These are phyloP conservation scores for Lachancea kluyveri DNA, from an alignment of 805 yeast species.

Conservation along the genomic window DNA sequence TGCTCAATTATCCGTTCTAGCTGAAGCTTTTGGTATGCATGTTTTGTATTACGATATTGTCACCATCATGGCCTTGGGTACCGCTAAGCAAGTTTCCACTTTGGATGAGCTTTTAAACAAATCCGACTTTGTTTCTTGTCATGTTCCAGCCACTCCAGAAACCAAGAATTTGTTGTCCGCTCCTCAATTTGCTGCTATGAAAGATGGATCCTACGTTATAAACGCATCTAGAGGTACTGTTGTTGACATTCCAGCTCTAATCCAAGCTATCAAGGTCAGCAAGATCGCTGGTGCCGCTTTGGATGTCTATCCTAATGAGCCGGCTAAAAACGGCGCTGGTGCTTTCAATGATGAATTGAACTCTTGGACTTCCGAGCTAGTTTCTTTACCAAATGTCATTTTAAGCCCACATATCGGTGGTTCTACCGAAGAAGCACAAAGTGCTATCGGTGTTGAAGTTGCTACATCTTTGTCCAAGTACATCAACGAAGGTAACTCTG, in stretches of 20 bases:
- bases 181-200: conserved; percentile 93
- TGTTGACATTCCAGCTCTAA: conserved; percentile 89
- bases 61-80: conserved; percentile 95
- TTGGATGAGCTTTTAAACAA: conserved; percentile 72
- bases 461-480: conserved; percentile 79
- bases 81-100: conserved; percentile 85
- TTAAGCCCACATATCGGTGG: conserved; percentile 98
- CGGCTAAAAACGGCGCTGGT: conserved; percentile 90
- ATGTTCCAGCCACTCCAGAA: conserved; percentile 92
- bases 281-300: conserved; percentile 95
- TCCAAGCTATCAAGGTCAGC: conserved; percentile 86
- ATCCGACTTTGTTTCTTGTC: conserved; percentile 87
- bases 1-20: conserved; percentile 90
- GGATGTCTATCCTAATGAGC: conserved; percentile 96
- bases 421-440: conserved; percentile 97
- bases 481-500: conserved; percentile 92
- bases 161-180: conserved; percentile 85
- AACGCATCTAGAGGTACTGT: conserved; percentile 98
- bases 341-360: conserved; percentile 69
- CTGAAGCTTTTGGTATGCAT: conserved; percentile 97
- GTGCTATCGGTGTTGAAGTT: conserved; percentile 95
- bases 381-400: conserved; percentile 78
- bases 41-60: conserved; percentile 87
- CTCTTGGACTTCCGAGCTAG: conserved; percentile 76
- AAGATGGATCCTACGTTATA: conserved; percentile 88